These are phyloP conservation scores for Mrakiaceae sp. DNA, from an alignment of 1,284 basidiomycete species.

Conservation along the genomic window DNA sequence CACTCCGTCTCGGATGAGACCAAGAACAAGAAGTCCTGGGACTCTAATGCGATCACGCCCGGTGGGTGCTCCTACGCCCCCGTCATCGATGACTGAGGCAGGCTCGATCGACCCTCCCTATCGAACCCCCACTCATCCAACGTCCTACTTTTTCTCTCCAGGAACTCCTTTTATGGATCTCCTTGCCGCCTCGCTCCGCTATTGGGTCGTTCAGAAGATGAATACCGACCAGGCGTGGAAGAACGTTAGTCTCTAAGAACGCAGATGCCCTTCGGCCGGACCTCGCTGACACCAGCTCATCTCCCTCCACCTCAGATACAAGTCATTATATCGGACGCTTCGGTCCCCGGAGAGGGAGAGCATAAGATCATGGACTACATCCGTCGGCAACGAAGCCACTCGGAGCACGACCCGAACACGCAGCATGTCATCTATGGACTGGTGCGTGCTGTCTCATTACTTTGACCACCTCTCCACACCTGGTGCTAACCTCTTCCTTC, in stretches of 20 bases:
- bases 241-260: constrained; percentile 43
- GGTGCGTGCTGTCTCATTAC: constrained; percentile 40
- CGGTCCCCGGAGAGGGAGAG: constrained; percentile 96
- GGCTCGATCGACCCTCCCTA: background rate
- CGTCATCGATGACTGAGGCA: background rate
- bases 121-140: background rate
- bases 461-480: background rate
- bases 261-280: background rate
- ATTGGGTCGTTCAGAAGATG: constrained; percentile 94
- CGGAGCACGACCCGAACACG: constrained; percentile 87
- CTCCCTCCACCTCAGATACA: constrained; percentile 49
- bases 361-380: constrained; percentile 99
- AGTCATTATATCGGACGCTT: constrained; percentile 93
- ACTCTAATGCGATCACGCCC: constrained; percentile 96
- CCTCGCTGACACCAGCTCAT: background rate
- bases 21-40: constrained; percentile 80
- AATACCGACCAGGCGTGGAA: constrained; percentile 95
- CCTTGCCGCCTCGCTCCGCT: constrained; percentile 74
- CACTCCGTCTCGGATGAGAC: constrained; percentile 76
- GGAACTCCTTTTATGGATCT: constrained; percentile 97
- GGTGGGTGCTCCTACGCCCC: constrained; percentile 28
- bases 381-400: constrained; percentile 73
- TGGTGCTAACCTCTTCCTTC: background rate
- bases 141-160: constrained; percentile 8
- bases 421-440: constrained; percentile 95